These are phyloP conservation scores for Fusarium oligoseptatum DNA, from an alignment of 2,329 filamentous ascomycete species.

Conservation along the genomic window DNA sequence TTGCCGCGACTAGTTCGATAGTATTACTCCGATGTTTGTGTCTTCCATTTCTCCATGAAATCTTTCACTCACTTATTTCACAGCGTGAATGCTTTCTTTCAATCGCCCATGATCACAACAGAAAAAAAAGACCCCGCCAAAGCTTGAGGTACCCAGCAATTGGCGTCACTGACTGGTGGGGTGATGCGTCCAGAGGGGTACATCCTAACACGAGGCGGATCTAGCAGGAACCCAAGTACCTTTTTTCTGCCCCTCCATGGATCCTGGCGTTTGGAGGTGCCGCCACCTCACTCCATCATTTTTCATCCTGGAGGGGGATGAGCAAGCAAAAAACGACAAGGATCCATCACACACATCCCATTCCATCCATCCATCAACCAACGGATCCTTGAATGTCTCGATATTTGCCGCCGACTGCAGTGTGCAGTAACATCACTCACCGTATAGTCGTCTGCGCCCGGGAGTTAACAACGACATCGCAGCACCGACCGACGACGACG, in stretches of 20 bases:
- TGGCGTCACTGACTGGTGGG: constrained; percentile 28
- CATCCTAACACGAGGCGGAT: constrained; percentile 6
- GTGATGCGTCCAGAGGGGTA: constrained; percentile 36
- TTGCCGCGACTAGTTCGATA: background rate
- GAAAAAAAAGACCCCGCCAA: constrained; percentile 21
- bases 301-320: background rate
- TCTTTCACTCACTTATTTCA: background rate
- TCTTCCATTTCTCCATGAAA: background rate
- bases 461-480: background rate
- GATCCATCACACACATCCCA: background rate
- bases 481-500: background rate
- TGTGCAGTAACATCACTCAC: background rate
- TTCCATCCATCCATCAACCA: background rate
- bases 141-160: constrained; percentile 18
- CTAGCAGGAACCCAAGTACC: constrained; percentile 13
- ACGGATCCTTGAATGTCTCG: background rate
- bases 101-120: background rate
- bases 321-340: background rate
- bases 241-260: constrained; percentile 31
- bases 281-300: constrained; percentile 34
- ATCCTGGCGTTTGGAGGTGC: background rate
- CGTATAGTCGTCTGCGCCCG: background rate
- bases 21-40: background rate
- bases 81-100: background rate
- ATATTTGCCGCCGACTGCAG: constrained; percentile 31